Evolutionary conservation across 495 filamentous ascomycete genomes (phyloP), one percentile per base, ranked within the genome.

Genomic region (Clohesyomyces aquaticus): DNA sequence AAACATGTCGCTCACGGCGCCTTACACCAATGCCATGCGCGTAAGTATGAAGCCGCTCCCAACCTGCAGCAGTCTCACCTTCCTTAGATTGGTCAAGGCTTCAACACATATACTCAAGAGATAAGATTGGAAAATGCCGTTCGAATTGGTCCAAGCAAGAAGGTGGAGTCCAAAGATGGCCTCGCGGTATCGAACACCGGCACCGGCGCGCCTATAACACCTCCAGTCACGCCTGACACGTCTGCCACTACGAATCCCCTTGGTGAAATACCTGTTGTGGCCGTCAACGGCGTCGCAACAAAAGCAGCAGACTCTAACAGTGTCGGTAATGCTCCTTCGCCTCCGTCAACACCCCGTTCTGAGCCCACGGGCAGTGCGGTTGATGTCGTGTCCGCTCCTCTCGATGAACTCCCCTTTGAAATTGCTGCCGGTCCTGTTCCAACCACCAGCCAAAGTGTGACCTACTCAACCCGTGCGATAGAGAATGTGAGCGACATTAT

Each of bases 401-500:
- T 14, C 4, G 21, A 54, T 26, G 57, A 69, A 18, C 21, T 67
- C n/a, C 59, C 55, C 16, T 67, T 71, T 53, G 50, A 65, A 21
- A 49, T 71, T n/a, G 48, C 60, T 16, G 18, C 38, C 25, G 65
- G 64, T 3, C 68, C 68, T 25, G 29, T 43, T 9, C 55, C 64
- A 3, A 57, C 25, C 8, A 64, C 64, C 11, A 67, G 64, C 55
- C 68, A 71, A 35, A 67, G 60, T 28, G 74, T 77, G 10, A 73
- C 74, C n/a, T 77, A 73, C 57, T 72, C 70, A 2, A 72, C 72
- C 4, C 53, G 70, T 1, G 59, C 72, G 22, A 73, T 77, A 1
- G 74, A 77, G 45, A 72, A 74, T 38, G 56, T 75, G 10, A 73
- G 71, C 16, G 75, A 77, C 27, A 69, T 77, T 28, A 72, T 75